phyloP scores from a whole-genome alignment of 2,329 filamentous ascomycete species.

The Thelonectria rubi region DNA sequence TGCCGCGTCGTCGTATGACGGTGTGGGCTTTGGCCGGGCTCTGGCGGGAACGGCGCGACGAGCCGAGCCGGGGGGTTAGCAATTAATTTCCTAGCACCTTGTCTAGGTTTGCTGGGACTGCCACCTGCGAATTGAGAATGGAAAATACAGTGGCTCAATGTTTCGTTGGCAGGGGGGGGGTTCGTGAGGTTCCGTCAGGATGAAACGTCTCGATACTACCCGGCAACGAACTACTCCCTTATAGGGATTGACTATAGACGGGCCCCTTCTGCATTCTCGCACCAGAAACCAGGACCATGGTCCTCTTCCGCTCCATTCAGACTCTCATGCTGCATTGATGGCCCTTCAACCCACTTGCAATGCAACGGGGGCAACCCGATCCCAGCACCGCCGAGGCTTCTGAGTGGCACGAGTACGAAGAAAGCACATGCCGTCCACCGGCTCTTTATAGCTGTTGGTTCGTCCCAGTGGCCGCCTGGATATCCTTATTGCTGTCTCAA shows the following conservation, averaged over 20 bases:
- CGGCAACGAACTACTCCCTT: background rate
- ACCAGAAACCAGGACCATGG: no score
- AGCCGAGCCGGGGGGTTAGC: background rate
- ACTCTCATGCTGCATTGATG: no score
- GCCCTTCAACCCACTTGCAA: background rate
- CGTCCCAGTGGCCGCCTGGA: background rate
- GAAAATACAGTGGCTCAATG: no score
- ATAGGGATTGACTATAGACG: background rate
- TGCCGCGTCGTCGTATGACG: slow-evolving; percentile 7
- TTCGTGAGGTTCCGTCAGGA: no score
- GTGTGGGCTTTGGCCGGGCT: background rate
- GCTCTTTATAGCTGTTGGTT: background rate
- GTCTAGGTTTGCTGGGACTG: background rate
- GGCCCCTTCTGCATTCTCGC: no score
- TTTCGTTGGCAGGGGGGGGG: background rate
- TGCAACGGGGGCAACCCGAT: background rate
- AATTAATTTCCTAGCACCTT: background rate
- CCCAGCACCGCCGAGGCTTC: background rate
- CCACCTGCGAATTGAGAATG: background rate
- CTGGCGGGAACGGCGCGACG: background rate
- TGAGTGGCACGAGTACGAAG: background rate
- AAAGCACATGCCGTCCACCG: background rate
- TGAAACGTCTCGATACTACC: slow-evolving; percentile 6
- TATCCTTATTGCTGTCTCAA: background rate
- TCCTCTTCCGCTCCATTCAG: no score